Evolutionary conservation across 495 filamentous ascomycete species (phyloP).

Genomic region (Penicillium goetzii): DNA sequence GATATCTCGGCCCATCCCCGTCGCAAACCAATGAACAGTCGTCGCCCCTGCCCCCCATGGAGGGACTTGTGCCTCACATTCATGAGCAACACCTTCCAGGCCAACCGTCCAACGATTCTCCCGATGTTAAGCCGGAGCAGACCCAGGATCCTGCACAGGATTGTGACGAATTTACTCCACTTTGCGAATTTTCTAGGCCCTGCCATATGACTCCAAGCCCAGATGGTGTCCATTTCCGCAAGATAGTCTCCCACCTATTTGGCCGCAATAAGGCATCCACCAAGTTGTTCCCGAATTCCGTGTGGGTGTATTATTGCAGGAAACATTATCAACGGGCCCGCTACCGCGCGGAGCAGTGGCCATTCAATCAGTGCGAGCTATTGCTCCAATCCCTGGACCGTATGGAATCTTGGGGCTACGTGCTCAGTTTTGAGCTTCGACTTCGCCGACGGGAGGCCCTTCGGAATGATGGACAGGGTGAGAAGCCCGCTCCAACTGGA

Average conservation of each 20-base stretch:
- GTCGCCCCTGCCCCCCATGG: background rate
- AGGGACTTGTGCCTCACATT: background rate
- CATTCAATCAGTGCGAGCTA: slow-evolving; percentile 60
- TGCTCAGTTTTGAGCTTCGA: slow-evolving; percentile 38
- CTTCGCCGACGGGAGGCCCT: slow-evolving; percentile 31
- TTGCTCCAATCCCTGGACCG: slow-evolving; percentile 60
- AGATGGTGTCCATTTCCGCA: slow-evolving; percentile 50
- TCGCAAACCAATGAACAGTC: background rate
- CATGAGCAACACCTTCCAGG: background rate
- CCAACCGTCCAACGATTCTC: background rate
- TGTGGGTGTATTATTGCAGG: slow-evolving; percentile 76
- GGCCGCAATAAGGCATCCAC: slow-evolving; percentile 86
- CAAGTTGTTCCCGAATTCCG: slow-evolving; percentile 60
- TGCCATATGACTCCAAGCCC: slow-evolving; percentile 24
- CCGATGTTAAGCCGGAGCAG: background rate
- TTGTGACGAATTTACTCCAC: background rate
- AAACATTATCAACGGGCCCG: slow-evolving; percentile 83
- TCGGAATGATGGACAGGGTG: slow-evolving; percentile 11
- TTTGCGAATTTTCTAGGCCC: slow-evolving; percentile 28
- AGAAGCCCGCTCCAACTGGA: background rate
- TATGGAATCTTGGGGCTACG: slow-evolving; percentile 62
- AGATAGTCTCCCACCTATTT: slow-evolving; percentile 82
- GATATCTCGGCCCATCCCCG: background rate
- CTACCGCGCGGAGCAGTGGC: slow-evolving; percentile 66
- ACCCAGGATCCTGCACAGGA: too few species aligned